Evolutionary conservation across 139 green algal genomes (phyloP).

Genomic region (Picochlorum sp.): DNA sequence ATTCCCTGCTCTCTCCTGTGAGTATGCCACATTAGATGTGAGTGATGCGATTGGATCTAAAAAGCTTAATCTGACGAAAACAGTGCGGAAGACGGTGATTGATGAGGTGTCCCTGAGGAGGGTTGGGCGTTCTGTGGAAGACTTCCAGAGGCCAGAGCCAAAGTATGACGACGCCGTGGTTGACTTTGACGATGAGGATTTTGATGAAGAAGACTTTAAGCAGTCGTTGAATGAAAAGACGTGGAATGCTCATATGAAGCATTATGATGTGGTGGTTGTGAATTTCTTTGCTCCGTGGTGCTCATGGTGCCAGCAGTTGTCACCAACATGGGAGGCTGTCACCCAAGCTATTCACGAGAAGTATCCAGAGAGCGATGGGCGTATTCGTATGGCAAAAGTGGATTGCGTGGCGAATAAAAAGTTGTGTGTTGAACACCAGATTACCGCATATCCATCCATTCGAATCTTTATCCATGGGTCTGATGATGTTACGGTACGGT

Average conservation of each 20-base stretch:
- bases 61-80: slow-evolving; percentile 93
- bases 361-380: slow-evolving; percentile 76
- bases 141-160: slow-evolving; percentile 25
- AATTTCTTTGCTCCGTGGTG: slow-evolving; percentile 98
- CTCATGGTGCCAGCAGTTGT: slow-evolving; percentile 91
- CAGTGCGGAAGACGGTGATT: slow-evolving; percentile 81
- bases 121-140: slow-evolving; percentile 39
- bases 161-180: slow-evolving; percentile 63
- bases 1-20: slow-evolving; percentile 81
- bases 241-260: slow-evolving; percentile 35
- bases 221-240: slow-evolving; percentile 31
- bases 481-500: slow-evolving; percentile 55
- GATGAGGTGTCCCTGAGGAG: slow-evolving; percentile 39
- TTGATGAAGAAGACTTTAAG: slow-evolving; percentile 46
- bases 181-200: slow-evolving; percentile 19
- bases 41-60: slow-evolving; percentile 87
- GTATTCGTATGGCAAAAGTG: slow-evolving; percentile 88
- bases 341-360: slow-evolving; percentile 75
- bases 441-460: slow-evolving; percentile 92
- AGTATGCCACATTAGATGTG: slow-evolving; percentile 94
- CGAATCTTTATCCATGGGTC: slow-evolving; percentile 84
- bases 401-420: slow-evolving; percentile 81
- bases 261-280: slow-evolving; percentile 69
- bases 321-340: slow-evolving; percentile 87
- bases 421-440: slow-evolving; percentile 77